Conservation (phyloP, 495 filamentous ascomycete genomes). For the Oleoguttula mirabilis region DNA sequence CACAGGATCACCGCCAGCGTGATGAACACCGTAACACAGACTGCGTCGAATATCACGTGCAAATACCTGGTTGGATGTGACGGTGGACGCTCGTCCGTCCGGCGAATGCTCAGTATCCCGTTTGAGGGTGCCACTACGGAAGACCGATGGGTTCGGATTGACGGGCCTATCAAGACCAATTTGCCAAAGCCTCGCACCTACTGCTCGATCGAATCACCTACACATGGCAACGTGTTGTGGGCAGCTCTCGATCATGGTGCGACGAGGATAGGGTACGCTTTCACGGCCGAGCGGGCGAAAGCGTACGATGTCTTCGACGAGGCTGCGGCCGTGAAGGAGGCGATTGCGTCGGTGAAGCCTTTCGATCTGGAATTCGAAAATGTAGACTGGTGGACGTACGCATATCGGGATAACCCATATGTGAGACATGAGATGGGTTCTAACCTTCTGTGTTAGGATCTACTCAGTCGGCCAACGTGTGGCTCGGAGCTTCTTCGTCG, state of each 20-base stretch:
- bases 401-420: too few species aligned
- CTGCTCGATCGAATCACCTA: slow-evolving; percentile 38
- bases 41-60: slow-evolving; percentile 21
- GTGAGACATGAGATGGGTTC: too few species aligned
- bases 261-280: slow-evolving; percentile 43
- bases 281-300: slow-evolving; percentile 36
- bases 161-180: slow-evolving; percentile 38
- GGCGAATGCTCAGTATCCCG: slow-evolving; percentile 31
- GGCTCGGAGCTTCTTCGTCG: slow-evolving; percentile 33
- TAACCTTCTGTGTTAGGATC: too few species aligned
- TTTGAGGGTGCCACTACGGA: slow-evolving; percentile 36
- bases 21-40: slow-evolving; percentile 20
- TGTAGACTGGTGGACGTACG: slow-evolving; percentile 50
- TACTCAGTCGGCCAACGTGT: slow-evolving; percentile 44
- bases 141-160: slow-evolving; percentile 40
- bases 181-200: slow-evolving; percentile 40
- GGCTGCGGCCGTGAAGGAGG: slow-evolving; percentile 32
- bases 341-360: slow-evolving; percentile 35
- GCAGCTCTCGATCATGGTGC: slow-evolving; percentile 37
- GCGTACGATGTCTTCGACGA: slow-evolving; percentile 32
- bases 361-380: slow-evolving; percentile 35
- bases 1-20: slow-evolving; percentile 24
- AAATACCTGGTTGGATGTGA: slow-evolving; percentile 40
- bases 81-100: slow-evolving; percentile 36
- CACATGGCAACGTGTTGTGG: slow-evolving; percentile 42